A percentile compares a stretch with the other conserved stretches of the same genome.
These are phyloP conservation scores for Mallotus japonicus DNA, from an alignment of 441 rosid species.

Conservation along the genomic window DNA sequence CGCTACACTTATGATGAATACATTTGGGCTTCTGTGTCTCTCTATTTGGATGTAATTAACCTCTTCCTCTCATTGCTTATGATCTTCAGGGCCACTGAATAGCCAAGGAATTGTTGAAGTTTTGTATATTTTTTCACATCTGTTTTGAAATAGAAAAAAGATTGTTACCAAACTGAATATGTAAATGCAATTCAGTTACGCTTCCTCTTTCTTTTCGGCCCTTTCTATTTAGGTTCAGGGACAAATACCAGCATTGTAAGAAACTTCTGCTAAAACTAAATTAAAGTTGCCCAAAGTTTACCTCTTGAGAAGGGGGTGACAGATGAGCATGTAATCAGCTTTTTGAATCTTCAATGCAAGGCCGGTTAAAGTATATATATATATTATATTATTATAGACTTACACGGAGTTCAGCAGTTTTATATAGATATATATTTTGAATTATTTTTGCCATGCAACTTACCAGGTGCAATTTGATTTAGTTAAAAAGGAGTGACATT, in stretches of 20 bases:
- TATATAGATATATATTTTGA: too few species aligned
- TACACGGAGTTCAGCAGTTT: too few species aligned
- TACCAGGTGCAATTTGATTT: background rate
- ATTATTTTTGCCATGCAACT: too few species aligned
- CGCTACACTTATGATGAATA: constrained; percentile 74
- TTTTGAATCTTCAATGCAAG: too few species aligned
- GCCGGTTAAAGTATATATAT: too few species aligned
- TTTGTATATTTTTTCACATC: background rate
- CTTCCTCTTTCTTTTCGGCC: background rate
- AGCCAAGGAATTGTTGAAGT: background rate
- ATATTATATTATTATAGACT: too few species aligned
- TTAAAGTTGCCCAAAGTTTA: too few species aligned
- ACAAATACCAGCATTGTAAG: background rate
- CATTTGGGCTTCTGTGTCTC: constrained; percentile 74
- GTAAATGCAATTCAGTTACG: background rate
- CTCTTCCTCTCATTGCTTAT: constrained; percentile 66
- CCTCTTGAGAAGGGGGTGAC: too few species aligned
- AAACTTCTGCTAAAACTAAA: background rate
- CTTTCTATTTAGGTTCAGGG: too few species aligned
- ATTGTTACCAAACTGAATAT: background rate
- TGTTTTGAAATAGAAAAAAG: too few species aligned
- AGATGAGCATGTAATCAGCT: too few species aligned
- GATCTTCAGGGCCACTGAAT: constrained; percentile 60
- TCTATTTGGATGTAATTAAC: constrained; percentile 71
- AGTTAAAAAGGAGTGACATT: too few species aligned